Percentiles rank a stretch among this genome's conserved stretches.
Evolutionary conservation across 345 rosid species (phyloP).

Genomic region (Moricandia moricandioides): DNA sequence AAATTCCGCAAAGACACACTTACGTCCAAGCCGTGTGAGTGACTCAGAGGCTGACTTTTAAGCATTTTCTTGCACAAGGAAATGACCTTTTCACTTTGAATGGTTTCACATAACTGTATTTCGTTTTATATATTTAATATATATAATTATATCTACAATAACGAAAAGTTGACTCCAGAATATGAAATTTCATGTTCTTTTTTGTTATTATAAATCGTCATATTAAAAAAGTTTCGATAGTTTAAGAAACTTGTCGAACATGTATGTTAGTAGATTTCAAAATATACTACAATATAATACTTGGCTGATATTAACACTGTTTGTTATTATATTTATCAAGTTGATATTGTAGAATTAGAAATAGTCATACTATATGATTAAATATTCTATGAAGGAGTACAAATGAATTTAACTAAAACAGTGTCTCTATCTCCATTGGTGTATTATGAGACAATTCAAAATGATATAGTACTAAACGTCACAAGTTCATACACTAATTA

Average conservation of each 20-base stretch:
- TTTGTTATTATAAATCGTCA: no score
- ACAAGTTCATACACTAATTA: background rate
- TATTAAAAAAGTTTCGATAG: no score
- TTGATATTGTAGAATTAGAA: no score
- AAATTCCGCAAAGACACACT: background rate
- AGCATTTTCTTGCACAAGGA: slow-evolving; percentile 1
- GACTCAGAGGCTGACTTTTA: slow-evolving; percentile 6
- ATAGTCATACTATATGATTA: no score
- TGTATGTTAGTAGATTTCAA: no score
- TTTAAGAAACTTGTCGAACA: no score
- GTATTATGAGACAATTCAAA: background rate
- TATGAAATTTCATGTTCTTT: no score
- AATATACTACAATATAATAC: no score
- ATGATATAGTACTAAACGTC: background rate
- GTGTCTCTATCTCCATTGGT: background rate
- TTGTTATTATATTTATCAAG: no score
- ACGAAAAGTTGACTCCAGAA: slow-evolving; percentile 11
- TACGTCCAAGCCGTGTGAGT: slow-evolving; percentile 4
- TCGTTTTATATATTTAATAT: background rate
- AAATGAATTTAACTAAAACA: no score
- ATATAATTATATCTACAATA: background rate
- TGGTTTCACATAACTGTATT: slow-evolving; percentile 7
- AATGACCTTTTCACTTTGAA: background rate
- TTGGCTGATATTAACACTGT: no score
- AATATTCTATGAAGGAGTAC: no score